A percentile compares a stretch with the other conserved stretches of the same genome.
phyloP scores from a whole-genome alignment of 805 yeast genomes.

The Isabelozyma gotoi region DNA sequence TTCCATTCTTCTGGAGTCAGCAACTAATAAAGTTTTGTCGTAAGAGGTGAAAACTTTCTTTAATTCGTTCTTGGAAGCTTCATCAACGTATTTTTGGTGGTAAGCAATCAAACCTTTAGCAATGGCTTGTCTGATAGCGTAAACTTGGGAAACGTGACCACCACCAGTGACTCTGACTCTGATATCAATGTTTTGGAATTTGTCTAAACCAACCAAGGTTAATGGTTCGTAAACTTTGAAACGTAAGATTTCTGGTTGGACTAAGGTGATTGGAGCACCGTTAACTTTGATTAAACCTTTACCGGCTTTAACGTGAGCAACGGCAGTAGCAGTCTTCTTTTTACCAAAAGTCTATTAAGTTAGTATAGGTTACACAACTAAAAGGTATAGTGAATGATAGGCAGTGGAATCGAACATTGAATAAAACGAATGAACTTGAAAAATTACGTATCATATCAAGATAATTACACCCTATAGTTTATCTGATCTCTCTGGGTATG shows the following conservation, averaged over 20 bases:
- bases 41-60: slow-evolving; percentile 96
- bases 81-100: slow-evolving; percentile 99
- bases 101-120: slow-evolving; percentile 99
- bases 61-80: slow-evolving; percentile 98
- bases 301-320: slow-evolving; percentile 99
- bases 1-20: slow-evolving; percentile 99
- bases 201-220: slow-evolving; percentile 96
- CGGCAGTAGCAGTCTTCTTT: slow-evolving; percentile 99
- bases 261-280: slow-evolving; percentile 99
- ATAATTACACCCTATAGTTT: background rate
- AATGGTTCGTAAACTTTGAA: slow-evolving; percentile 99
- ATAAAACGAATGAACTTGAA: too few relatives aligned
- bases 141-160: slow-evolving; percentile 99
- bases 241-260: slow-evolving; percentile 98
- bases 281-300: slow-evolving; percentile 98
- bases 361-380: background rate
- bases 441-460: too few relatives aligned
- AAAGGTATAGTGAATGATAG: too few relatives aligned
- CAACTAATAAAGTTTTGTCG: slow-evolving; percentile 99
- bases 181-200: slow-evolving; percentile 97
- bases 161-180: slow-evolving; percentile 99
- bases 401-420: too few relatives aligned
- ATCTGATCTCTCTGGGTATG: background rate
- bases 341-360: slow-evolving; percentile 90
- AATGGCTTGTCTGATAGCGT: slow-evolving; percentile 99